Base-by-base conservation (phyloP, 176 grass and related monocot species). In the Oryza australiensis region DNA sequence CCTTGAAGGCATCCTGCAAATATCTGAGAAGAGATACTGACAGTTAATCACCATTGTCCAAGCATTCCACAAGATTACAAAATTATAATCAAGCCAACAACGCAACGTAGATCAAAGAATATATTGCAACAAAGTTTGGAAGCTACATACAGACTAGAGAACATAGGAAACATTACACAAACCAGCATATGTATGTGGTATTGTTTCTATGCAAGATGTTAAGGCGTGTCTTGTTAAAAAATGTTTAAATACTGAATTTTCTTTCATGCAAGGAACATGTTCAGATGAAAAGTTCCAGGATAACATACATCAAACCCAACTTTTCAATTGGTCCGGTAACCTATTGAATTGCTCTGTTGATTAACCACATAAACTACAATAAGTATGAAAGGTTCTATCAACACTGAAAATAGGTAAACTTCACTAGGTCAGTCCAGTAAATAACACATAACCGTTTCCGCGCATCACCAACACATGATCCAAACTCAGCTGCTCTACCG, bases 1-100 rank as follows among this genome's bases (percentile, higher is more conserved):
- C 93, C 84, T 95, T 99, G 71, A 99, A 99, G 76, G 85, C 91
- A 66, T 99, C 91, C 81, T 99, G 96, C 86, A 99, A 74, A 86
- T 95, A 99, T 80, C 96, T 95, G 66, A 64, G 62, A 26, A 86
- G 82, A 67, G 0, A 86, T n/a, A 26, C 24, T 23, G 37, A 59
- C 46, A 67, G n/a, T 80, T 45, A 64, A 82, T 48, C 10, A 60
- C n/a, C 13, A n/a, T 3, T 26, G 5, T 34, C 18, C 5, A 48
- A n/a, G 10, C 4, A 24, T 53, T 8, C 51, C 7, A 5, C 20
- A n/a, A 5, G 59, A 15, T 65, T 24, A 59, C 16, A 48, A 53
- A 57, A 70, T 32, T 35, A 77, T 20, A 80, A 62, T 20, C 33
- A 22, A 70, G 38, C 46, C 11, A 13, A 7, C 7, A n/a, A 74